Base-by-base conservation (phyloP, 371 early-diverging fungal genomes). In the Apophysomyces ossiformis region DNA sequence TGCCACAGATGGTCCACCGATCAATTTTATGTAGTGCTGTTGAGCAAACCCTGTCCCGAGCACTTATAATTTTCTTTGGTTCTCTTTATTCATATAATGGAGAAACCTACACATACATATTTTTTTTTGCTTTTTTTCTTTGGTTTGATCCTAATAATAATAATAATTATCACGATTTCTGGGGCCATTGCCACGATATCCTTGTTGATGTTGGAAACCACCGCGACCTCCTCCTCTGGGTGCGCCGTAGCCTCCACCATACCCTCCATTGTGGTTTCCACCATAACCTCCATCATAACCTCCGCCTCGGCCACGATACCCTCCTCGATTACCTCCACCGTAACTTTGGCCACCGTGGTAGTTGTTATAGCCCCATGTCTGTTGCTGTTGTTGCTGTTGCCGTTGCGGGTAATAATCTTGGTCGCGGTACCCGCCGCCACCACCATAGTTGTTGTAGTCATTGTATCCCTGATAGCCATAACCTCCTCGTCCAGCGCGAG, bases 201-300 rank as follows among this genome's bases (percentile, higher is more conserved):
- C 71, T 16, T 79, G 73, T 16, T 71, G 70, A 18, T 72, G 67
- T 32, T 72, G 54, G 54, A 50, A 61, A 12, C 72, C 69, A 13
- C 75, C 74, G n/a, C 63, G 58, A 26, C 65, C 69, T 56, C 54
- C 54, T 21, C 54, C 54, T 50, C 54, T n/a, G 21, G 54, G 54
- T 11, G 21, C 54, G 21, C 50, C 54, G 36, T 68, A 41, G 32
- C 64, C 61, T 36, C 71, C 72, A 13, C 69, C 71, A 46, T 67
- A 66, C n/a, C 69, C 67, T 26, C 66, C 44, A 50, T 61, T 54
- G 61, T 68, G 60, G 21, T 62, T 58, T n/a, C 65, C 39, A 37
- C 43, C 7, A 26, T 46, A 57, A 26, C 37, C 41, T 37, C 63
- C 63, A 32, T 11, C 41, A 59, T 46, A 26, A 11, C 59, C 68